Evolutionary conservation across 495 filamentous ascomycete genomes (phyloP), one percentile per base, ranked within the genome.

Genomic region (Penicillium argentinense): DNA sequence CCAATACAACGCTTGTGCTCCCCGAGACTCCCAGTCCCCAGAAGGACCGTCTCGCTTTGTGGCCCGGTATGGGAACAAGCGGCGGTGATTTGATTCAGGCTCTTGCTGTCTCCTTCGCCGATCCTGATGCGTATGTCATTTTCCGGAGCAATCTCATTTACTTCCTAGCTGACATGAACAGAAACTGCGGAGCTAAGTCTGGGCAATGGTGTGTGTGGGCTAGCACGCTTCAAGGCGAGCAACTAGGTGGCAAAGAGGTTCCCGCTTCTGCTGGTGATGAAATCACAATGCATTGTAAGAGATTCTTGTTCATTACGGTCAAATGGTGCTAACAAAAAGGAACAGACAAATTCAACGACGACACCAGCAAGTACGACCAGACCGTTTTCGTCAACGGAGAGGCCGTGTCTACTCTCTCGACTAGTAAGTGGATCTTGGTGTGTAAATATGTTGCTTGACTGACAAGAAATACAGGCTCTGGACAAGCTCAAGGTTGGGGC

Each of bases 121-220:
- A 59, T 26, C 61, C 62, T 4, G 43, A 49, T 11, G 62, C 62
- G 33, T 43, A 34, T 34, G 50, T 51, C 9, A 9, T 12, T 36
- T 13, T 4, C 9, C 7, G 17, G 21, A 38, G 14, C 53, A 45
- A 24, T 9, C 9, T 11, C 7, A 11, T 16, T 14, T n/a, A 16
- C n/a, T 0, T 16, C n/a, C 14, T 11, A n/a, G 17, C 17, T 46
- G 12, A 32, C 17, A 29, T 22, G 13, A 34, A 16, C 18, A 68
- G 62, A 9, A 66, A 66, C 42, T 68, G 65, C 19, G 65, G 65
- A 19, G 65, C 58, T 0, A 59, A 7, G 0, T 43, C 49, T 5
- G 65, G 65, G 11, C 60, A 68, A 42, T 68, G 65, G 65, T 68
- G 65, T 21, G 61, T 53, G 2, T 68, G 63, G 60, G 65, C 65